phyloP scores from a whole-genome alignment of 768 basidiomycete genomes.

The Pholiota conissans region DNA sequence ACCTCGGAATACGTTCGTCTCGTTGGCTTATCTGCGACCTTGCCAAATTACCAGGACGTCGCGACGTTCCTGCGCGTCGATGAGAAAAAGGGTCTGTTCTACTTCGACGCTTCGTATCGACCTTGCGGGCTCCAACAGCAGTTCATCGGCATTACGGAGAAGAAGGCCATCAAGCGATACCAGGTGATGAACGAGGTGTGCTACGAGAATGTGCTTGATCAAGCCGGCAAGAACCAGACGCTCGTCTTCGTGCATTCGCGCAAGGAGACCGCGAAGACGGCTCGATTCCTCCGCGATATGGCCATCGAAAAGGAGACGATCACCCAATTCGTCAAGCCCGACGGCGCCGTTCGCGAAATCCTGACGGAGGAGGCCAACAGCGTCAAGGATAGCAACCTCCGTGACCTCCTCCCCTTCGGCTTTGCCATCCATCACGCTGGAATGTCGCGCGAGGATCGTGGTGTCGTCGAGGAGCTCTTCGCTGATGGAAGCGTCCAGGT shows the following conservation, averaged over 20 bases:
- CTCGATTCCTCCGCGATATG: constrained; percentile 90
- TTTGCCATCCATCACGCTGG: constrained; percentile 99
- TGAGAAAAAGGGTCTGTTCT: constrained; percentile 88
- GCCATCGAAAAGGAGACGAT: constrained; percentile 97
- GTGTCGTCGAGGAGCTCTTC: constrained; percentile 92
- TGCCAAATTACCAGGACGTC: constrained; percentile 99
- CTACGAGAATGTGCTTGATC: constrained; percentile 97
- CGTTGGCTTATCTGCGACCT: constrained; percentile 92
- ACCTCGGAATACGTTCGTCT: constrained; percentile 91
- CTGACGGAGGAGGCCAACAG: constrained; percentile 80
- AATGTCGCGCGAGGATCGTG: constrained; percentile 90
- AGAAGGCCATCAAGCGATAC: constrained; percentile 98
- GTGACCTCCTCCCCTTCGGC: constrained; percentile 92
- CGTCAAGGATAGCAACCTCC: constrained; percentile 79
- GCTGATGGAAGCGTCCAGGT: constrained; percentile 91
- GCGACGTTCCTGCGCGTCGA: constrained; percentile 97
- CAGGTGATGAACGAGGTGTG: constrained; percentile 99
- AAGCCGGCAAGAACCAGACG: constrained; percentile 84
- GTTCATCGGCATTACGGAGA: constrained; percentile 97
- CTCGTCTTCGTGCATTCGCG: constrained; percentile 98
- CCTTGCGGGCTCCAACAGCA: constrained; percentile 96
- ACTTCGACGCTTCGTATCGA: constrained; percentile 93
- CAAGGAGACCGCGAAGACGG: constrained; percentile 98
- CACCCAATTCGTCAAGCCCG: constrained; percentile 92
- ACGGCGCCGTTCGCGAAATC: constrained; percentile 89